These are phyloP conservation scores for Colletotrichum chrysophilum DNA, from an alignment of 2,329 filamentous ascomycete genomes.

Conservation along the genomic window DNA sequence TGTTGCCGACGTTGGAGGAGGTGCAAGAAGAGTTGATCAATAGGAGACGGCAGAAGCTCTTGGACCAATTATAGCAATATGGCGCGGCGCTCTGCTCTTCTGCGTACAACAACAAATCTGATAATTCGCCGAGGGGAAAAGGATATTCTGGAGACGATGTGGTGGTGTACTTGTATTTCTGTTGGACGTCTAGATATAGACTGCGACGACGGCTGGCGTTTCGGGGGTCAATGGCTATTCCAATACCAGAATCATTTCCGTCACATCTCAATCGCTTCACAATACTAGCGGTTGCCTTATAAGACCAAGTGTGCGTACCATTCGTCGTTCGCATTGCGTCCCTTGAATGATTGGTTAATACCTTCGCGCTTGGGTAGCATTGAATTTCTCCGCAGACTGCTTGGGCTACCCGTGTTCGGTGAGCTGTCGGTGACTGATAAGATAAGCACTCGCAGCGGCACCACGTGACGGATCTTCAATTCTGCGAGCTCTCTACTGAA, in stretches of 20 bases:
- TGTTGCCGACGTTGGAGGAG: conserved; percentile 83
- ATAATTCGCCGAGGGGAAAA: not conserved
- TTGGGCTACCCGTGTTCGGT: not conserved
- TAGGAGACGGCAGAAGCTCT: conserved; percentile 77
- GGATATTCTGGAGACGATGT: not conserved
- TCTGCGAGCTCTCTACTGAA: not conserved
- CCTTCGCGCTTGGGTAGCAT: not conserved
- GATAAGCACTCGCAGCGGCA: not conserved
- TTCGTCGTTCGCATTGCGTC: not conserved
- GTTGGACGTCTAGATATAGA: conserved; percentile 2
- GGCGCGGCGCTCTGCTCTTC: not conserved
- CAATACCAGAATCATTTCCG: conserved; percentile 17
- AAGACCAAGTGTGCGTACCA: not conserved
- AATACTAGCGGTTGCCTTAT: not conserved
- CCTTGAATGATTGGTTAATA: not conserved
- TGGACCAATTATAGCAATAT: conserved; percentile 74
- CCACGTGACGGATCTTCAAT: not conserved
- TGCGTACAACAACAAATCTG: not conserved
- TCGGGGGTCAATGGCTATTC: not conserved
- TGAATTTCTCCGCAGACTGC: not conserved
- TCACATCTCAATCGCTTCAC: not conserved
- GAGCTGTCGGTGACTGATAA: not conserved
- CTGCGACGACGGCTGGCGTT: conserved; percentile 16
- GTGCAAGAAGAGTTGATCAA: conserved; percentile 95
- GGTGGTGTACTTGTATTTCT: conserved; percentile 12